These are phyloP conservation scores for Chlamydomonas sp. DNA, from an alignment of 139 green algal genomes.

Conservation along the genomic window DNA sequence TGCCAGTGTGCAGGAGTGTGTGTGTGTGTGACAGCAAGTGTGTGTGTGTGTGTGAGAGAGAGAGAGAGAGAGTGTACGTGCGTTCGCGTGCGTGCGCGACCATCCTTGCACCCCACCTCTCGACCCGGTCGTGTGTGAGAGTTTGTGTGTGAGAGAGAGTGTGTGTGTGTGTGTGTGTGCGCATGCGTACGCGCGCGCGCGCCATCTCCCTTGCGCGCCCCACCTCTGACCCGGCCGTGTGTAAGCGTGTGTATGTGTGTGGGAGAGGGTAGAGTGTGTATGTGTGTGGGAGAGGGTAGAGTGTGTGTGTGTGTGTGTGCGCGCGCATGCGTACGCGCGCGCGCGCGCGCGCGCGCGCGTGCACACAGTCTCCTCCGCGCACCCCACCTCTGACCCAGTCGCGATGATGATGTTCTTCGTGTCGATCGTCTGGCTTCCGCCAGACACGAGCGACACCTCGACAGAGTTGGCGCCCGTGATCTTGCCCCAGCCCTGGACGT, in stretches of 20 bases:
- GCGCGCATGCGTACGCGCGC: not conserved
- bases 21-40: too few relatives aligned
- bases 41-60: not conserved
- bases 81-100: not conserved
- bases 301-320: not conserved
- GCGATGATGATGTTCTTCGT: slow-evolving; percentile 96
- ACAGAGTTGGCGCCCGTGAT: slow-evolving; percentile 70
- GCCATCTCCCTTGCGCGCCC: too few relatives aligned
- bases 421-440: slow-evolving; percentile 43
- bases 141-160: not conserved
- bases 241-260: not conserved
- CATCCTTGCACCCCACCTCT: not conserved
- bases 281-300: not conserved
- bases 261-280: not conserved
- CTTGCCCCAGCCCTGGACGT: slow-evolving; percentile 90
- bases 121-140: not conserved
- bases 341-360: too few relatives aligned
- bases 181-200: too few relatives aligned
- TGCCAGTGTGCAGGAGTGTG: not conserved
- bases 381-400: slow-evolving; percentile 90
- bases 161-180: too few relatives aligned
- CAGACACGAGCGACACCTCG: slow-evolving; percentile 70
- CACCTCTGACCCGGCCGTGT: too few relatives aligned
- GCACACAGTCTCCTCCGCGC: too few relatives aligned
- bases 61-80: not conserved